Evolutionary conservation across 176 grass and related monocot genomes (phyloP), one percentile per base, ranked within the genome.

Genomic region (Triticum urartu): DNA sequence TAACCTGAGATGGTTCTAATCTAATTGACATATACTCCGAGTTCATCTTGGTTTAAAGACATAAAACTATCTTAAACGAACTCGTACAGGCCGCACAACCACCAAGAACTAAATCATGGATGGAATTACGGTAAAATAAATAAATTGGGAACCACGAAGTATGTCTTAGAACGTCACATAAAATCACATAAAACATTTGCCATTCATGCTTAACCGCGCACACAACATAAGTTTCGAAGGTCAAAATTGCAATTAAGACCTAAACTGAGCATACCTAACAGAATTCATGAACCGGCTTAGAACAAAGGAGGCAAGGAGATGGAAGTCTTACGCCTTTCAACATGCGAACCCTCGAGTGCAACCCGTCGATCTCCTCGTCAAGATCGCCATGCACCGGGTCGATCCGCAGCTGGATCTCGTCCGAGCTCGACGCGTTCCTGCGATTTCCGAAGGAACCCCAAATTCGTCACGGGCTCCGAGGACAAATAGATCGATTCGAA

Each of bases 401-500:
- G 83, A 94, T 94, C 92, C 89, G 75, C 87, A 94, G 87, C 89
- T 94, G 92, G 75, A 94, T 94, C 84, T 94, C 92, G 26, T 92
- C 91, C 21, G 84, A 92, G 68, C 68, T 71, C 61, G 75, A 30
- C 85, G 80, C 34, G 75, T 90, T 92, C 91, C 91, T 92, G 73
- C 72, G 61, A 81, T 39, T 13, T 35, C 78, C 2, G 24, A 25
- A 79, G n/a, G 66, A 35, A 42, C n/a, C 67, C 15, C 39, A 69
- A 77, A 78, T 36, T 68, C 4, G 47, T 35, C 72, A 78, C 0
- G 21, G 12, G 17, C 0, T 60, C 17, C 20, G 42, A 36, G 33
- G 26, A 33, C 4, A 72, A 76, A 45, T 62, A 4, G 24, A 81
- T 2, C 9, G 15, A 64, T 35, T 84, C 24, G 21, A 39, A 48